Evolutionary conservation across 495 filamentous ascomycete species (phyloP), one percentile per base, ranked within the genome.

Genomic region (Penicillium argentinense): DNA sequence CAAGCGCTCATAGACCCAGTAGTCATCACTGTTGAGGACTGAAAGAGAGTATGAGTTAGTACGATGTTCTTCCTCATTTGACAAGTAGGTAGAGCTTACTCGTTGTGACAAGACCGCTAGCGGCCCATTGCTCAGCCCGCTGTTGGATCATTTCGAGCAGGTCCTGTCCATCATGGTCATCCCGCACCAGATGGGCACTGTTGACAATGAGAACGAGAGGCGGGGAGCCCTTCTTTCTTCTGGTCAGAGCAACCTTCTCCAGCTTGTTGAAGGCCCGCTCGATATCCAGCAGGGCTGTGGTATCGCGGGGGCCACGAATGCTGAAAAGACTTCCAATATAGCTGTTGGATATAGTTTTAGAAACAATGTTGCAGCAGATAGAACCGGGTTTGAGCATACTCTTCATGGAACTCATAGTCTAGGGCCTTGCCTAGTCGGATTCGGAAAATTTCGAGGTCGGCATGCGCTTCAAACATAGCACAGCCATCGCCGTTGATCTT

Each of bases 261-360:
- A 98, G 70, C 65, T 97, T 97, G 75, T 98, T 98, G 67, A 98
- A 84, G 1, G 93, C 93, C 12, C 93, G 81, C 58, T 98, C 93
- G 39, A 98, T 96, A 54, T 98, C 93, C 11, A 98, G 73, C 13
- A 98, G 64, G 4, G 93, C 88, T 0, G 87, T 91, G 2, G 88
- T 89, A 54, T 98, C 93, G 14, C 93, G 80, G 0, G 95, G 93
- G 0, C 93, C 93, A 23, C 89, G 82, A 53, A 97, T 95, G 46
- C 86, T 91, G 72, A 98, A 98, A 22, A 97, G 84, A 19, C 85
- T 85, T 19, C 93, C 93, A 39, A 98, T 95, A 60, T 98, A 97
- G 63, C 95, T 91, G 58, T 83, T 76, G 42, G 44, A 14, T 16
- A n/a, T 12, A n/a, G n/a, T n/a, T 40, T 70, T 27, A 70, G 56